These are phyloP conservation scores for Colletotrichum truncatum DNA, from an alignment of 2,329 filamentous ascomycete genomes.

Conservation along the genomic window DNA sequence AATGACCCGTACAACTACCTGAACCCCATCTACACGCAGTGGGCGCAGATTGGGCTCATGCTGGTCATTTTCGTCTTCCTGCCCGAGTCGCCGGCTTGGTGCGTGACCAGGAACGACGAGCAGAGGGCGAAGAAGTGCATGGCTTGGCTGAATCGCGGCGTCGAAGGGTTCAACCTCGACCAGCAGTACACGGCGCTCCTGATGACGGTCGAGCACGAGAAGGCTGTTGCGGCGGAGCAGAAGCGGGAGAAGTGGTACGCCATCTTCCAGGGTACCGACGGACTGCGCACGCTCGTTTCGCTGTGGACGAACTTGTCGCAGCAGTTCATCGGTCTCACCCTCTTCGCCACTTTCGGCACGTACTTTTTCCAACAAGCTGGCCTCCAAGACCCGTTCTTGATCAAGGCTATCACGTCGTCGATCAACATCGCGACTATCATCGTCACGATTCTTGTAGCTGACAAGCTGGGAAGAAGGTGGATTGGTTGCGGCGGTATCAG, in stretches of 20 bases:
- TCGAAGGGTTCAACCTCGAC: conserved; percentile 37
- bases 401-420: conserved; percentile 32
- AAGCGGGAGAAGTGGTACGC: conserved; percentile 35
- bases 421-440: conserved; percentile 34
- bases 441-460: conserved; percentile 28
- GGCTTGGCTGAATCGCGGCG: conserved; percentile 30
- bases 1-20: conserved; percentile 43
- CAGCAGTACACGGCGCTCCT: conserved; percentile 36
- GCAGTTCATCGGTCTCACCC: conserved; percentile 32
- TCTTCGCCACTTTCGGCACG: conserved; percentile 34
- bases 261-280: conserved; percentile 40
- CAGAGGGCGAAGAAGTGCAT: conserved; percentile 32
- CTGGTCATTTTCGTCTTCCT: conserved; percentile 46
- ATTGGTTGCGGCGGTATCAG: conserved; percentile 28
- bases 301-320: conserved; percentile 36
- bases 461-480: conserved; percentile 27
- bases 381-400: conserved; percentile 33
- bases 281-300: conserved; percentile 32
- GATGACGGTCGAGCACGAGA: conserved; percentile 35
- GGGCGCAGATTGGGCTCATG: conserved; percentile 52
- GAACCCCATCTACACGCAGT: conserved; percentile 52
- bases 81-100: conserved; percentile 50
- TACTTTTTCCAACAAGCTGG: conserved; percentile 47
- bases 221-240: conserved; percentile 33
- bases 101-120: conserved; percentile 33